A percentile compares a stretch with the other conserved stretches of the same genome.
Conservation (phyloP, 768 basidiomycete species). For the Chlorophyllum brunneum region DNA sequence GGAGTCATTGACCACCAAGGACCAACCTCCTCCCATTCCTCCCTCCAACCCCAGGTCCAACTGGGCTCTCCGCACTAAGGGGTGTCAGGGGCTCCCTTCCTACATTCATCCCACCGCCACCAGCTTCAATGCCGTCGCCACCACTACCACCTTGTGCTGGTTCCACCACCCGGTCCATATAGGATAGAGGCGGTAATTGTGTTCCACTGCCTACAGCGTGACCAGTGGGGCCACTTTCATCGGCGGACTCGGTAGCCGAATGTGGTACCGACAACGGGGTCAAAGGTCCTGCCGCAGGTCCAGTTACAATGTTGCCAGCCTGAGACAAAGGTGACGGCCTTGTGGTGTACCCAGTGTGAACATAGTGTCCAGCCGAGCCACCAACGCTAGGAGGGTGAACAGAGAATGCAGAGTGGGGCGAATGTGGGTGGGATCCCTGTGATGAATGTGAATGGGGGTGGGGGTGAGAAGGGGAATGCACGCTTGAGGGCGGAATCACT, state of each 20-base stretch:
- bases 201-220: neutral
- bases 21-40: slow-evolving; percentile 1
- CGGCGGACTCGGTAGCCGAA: slow-evolving; percentile 5
- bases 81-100: slow-evolving; percentile 12
- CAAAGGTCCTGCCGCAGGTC: slow-evolving; percentile 9
- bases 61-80: slow-evolving; percentile 10
- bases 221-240: neutral
- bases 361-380: slow-evolving; percentile 4
- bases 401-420: slow-evolving; percentile 4
- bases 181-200: slow-evolving; percentile 11
- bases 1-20: neutral
- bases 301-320: slow-evolving; percentile 10
- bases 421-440: neutral
- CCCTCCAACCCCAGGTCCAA: slow-evolving; percentile 7
- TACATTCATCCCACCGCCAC: neutral
- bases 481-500: slow-evolving; percentile 2
- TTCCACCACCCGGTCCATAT: slow-evolving; percentile 9
- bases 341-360: slow-evolving; percentile 5
- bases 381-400: neutral
- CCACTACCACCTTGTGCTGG: neutral
- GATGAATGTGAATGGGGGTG: slow-evolving; percentile 4
- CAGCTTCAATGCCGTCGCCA: neutral
- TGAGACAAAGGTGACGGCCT: slow-evolving; percentile 12
- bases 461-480: slow-evolving; percentile 4
- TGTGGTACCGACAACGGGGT: slow-evolving; percentile 9